phyloP scores from a whole-genome alignment of 176 grass and related monocot species.

The Cenchrus fungigraminus region DNA sequence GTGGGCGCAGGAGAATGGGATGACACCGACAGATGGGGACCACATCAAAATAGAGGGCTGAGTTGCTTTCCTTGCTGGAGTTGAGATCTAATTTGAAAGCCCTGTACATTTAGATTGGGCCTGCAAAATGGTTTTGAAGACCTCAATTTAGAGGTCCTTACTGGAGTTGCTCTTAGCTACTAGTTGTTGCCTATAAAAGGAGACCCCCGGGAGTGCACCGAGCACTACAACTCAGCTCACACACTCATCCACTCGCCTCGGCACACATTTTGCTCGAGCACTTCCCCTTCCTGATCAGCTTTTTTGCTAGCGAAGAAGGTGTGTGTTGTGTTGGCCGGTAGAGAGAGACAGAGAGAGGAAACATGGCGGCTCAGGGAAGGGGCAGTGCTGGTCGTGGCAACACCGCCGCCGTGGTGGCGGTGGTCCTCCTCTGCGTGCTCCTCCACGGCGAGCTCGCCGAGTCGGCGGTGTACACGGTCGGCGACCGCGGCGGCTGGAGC shows the following conservation, averaged over 20 bases:
- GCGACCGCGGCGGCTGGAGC: slow-evolving; percentile 71
- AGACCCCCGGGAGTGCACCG: neutral
- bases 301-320: too few relatives aligned
- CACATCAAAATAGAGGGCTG: too few relatives aligned
- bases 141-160: too few relatives aligned
- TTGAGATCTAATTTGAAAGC: too few relatives aligned
- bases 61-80: too few relatives aligned
- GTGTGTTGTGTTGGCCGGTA: neutral
- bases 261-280: neutral
- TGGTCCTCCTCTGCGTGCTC: slow-evolving; percentile 69
- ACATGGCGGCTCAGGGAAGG: slow-evolving; percentile 74
- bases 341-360: neutral
- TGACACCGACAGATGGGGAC: too few relatives aligned
- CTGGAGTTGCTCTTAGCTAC: too few relatives aligned
- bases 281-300: neutral
- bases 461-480: slow-evolving; percentile 72
- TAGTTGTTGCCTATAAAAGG: slow-evolving; percentile 38
- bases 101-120: too few relatives aligned
- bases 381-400: slow-evolving; percentile 62
- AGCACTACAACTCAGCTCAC: slow-evolving; percentile 21
- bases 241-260: neutral
- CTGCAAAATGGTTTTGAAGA: too few relatives aligned
- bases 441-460: slow-evolving; percentile 67
- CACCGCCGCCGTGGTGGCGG: slow-evolving; percentile 36
- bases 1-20: too few relatives aligned